Conservation (phyloP, 176 grass and related monocot species). For the Aegilops longissima region DNA sequence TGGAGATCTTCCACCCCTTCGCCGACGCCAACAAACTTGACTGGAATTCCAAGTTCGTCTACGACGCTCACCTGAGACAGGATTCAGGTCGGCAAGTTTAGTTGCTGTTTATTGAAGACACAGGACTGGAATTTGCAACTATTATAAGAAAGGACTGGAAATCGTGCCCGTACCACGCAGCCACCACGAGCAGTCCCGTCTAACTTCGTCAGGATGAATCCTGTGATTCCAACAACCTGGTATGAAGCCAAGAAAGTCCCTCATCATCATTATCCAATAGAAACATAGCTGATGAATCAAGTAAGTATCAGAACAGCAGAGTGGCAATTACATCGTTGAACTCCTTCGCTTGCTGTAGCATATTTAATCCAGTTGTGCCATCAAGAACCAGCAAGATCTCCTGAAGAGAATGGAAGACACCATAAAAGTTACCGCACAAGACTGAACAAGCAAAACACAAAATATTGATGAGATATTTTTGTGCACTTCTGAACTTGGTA, state of each 20-base stretch:
- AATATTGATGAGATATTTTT: background rate
- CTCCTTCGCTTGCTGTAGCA: slow-evolving; percentile 89
- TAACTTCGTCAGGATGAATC: slow-evolving; percentile 85
- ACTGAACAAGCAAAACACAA: background rate
- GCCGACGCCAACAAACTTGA: slow-evolving; percentile 92
- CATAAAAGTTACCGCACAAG: background rate
- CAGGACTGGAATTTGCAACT: background rate
- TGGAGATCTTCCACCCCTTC: slow-evolving; percentile 97
- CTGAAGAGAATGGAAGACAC: slow-evolving; percentile 32
- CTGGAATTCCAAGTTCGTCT: slow-evolving; percentile 91
- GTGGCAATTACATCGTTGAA: slow-evolving; percentile 78
- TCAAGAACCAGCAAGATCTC: slow-evolving; percentile 91
- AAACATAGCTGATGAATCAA: background rate
- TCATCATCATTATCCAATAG: background rate
- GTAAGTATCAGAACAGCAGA: background rate
- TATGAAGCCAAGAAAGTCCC: background rate
- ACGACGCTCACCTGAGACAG: slow-evolving; percentile 83
- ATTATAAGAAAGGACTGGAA: background rate
- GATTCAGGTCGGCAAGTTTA: background rate
- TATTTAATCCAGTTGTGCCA: slow-evolving; percentile 97
- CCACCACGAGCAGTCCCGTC: slow-evolving; percentile 90
- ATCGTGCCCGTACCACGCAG: slow-evolving; percentile 64
- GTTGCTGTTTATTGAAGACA: background rate
- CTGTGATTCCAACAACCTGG: slow-evolving; percentile 92
- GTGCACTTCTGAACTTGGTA: background rate